Evolutionary conservation across 495 filamentous ascomycete species (phyloP).

Genomic region (Aspergillus bertholletiae): DNA sequence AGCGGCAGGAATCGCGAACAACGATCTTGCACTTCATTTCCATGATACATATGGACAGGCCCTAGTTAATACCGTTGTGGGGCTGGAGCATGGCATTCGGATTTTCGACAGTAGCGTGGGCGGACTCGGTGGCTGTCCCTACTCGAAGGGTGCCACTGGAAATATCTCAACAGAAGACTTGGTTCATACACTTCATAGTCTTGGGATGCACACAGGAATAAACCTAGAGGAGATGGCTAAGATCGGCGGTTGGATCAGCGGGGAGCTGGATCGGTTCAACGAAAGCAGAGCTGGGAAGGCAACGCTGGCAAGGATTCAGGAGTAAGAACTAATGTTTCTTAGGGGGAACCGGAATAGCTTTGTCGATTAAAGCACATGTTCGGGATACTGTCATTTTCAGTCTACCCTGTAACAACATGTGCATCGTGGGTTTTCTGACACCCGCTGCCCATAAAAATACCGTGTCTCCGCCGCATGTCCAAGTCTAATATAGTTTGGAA

Average conservation of each 20-base stretch:
- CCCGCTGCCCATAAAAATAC: too few species aligned
- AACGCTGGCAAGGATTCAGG: constrained; percentile 53
- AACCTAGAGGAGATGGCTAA: constrained; percentile 77
- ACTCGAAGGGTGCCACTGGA: constrained; percentile 87
- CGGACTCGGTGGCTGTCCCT: constrained; percentile 92
- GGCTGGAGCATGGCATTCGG: constrained; percentile 82
- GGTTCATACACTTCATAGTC: constrained; percentile 80
- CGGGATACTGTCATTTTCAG: not conserved
- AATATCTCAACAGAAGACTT: constrained; percentile 95
- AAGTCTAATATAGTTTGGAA: too few species aligned
- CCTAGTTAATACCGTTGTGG: constrained; percentile 82
- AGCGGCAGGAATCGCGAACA: constrained; percentile 70
- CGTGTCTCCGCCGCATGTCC: too few species aligned
- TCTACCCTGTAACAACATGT: too few species aligned
- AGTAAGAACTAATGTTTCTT: not conserved
- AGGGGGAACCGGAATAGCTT: not conserved
- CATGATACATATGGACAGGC: constrained; percentile 97
- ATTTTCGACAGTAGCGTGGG: constrained; percentile 88
- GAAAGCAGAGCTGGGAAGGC: constrained; percentile 78
- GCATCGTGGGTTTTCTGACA: too few species aligned
- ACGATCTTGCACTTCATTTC: constrained; percentile 89
- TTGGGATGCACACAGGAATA: constrained; percentile 85
- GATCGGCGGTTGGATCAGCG: constrained; percentile 87
- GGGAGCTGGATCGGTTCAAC: constrained; percentile 71
- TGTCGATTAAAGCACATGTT: not conserved